Evolutionary conservation across 2,329 filamentous ascomycete genomes (phyloP).

Genomic region (Sporothrix pseudoabietina): DNA sequence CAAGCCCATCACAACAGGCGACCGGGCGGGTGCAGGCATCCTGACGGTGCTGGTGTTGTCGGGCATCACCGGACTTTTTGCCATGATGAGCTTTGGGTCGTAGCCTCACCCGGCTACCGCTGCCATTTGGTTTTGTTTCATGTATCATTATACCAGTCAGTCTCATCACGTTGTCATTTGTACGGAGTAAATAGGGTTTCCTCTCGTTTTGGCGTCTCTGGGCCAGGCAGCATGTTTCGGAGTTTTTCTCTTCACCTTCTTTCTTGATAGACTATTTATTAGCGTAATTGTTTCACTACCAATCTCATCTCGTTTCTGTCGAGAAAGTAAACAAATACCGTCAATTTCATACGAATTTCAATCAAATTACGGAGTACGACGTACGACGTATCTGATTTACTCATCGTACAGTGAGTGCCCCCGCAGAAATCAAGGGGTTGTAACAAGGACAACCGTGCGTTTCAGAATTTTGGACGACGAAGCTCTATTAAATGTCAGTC

Average conservation of each 20-base stretch:
- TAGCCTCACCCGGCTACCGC: not conserved
- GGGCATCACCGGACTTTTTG: conserved; percentile 40
- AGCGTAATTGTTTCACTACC: not conserved
- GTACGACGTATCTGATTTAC: too few species aligned
- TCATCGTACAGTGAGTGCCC: not conserved
- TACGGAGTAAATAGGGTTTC: not conserved
- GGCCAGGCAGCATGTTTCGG: not conserved
- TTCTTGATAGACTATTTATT: not conserved
- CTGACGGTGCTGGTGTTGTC: conserved; percentile 59
- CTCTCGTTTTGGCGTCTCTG: conserved; percentile 1
- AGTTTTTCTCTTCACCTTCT: not conserved
- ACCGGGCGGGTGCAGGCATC: conserved; percentile 69
- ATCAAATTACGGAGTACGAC: not conserved
- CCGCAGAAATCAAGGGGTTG: conserved; percentile 10
- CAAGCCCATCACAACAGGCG: conserved; percentile 56
- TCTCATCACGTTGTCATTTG: not conserved
- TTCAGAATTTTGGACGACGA: conserved; percentile 24
- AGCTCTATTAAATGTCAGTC: not conserved
- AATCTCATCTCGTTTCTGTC: not conserved
- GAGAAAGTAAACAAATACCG: not conserved
- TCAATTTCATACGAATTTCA: not conserved
- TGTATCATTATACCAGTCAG: conserved; percentile 3
- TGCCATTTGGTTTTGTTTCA: not conserved
- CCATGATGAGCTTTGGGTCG: conserved; percentile 41
- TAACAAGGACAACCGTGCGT: conserved; percentile 9